These are phyloP conservation scores for Sporormia fimetaria DNA, from an alignment of 495 filamentous ascomycete genomes.

Conservation along the genomic window DNA sequence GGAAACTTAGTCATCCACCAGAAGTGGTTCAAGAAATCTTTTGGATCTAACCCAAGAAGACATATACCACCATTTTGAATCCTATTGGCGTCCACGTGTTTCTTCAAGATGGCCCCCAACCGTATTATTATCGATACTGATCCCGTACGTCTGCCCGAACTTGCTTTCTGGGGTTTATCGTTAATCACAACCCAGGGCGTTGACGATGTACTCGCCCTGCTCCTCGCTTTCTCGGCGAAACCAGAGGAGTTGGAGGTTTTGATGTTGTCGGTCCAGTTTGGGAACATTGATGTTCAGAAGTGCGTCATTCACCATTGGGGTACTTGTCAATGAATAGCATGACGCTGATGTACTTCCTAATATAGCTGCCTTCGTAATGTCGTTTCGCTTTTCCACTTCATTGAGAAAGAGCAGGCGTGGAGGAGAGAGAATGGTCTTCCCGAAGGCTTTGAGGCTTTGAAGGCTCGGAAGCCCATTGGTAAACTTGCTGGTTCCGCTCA, in stretches of 20 bases:
- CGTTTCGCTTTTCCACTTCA: constrained; percentile 80
- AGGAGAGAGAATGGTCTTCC: constrained; percentile 51
- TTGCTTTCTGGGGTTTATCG: neutral
- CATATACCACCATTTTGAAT: too few relatives aligned
- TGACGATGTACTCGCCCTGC: constrained; percentile 78
- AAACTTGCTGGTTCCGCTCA: neutral
- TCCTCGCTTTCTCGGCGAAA: constrained; percentile 74
- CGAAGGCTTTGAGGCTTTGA: constrained; percentile 58
- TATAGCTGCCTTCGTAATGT: constrained; percentile 80
- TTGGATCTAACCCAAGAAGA: too few relatives aligned
- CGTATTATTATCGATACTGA: constrained; percentile 92
- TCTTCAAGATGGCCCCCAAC: constrained; percentile 37
- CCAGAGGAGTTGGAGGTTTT: constrained; percentile 76
- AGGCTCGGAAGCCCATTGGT: constrained; percentile 54
- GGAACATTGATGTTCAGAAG: constrained; percentile 79
- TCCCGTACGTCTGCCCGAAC: constrained; percentile 35
- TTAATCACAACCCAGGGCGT: constrained; percentile 48
- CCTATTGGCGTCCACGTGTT: too few relatives aligned
- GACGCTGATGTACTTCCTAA: too few relatives aligned
- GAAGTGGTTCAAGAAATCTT: too few relatives aligned
- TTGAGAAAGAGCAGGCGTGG: constrained; percentile 85
- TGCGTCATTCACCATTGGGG: constrained; percentile 25
- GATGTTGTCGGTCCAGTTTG: constrained; percentile 85
- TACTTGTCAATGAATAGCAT: neutral
- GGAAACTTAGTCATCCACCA: too few relatives aligned